Percentiles rank a stretch among this genome's conserved stretches.
phyloP scores from a whole-genome alignment of 2,329 filamentous ascomycete species.

The Penicillium sp. region DNA sequence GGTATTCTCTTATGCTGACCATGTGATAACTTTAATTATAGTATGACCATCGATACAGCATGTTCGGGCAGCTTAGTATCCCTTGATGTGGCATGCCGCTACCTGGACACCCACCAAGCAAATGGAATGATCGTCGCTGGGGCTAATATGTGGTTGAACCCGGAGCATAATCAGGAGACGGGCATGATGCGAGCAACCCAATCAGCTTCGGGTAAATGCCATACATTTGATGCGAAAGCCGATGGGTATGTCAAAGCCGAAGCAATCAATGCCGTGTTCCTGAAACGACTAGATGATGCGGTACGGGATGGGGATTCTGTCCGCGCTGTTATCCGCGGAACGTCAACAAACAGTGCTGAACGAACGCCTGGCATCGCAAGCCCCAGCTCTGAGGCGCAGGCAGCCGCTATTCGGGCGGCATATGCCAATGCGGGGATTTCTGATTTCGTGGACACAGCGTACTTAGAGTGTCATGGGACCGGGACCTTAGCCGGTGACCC shows the following conservation, averaged over 20 bases:
- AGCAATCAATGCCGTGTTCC: not conserved
- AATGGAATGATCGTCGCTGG: conserved; percentile 22
- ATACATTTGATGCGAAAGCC: not conserved
- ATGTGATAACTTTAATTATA: not conserved
- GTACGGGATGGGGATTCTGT: not conserved
- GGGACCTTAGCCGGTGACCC: not conserved
- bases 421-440: conserved; percentile 27
- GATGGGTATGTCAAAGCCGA: not conserved
- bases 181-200: not conserved
- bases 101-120: conserved; percentile 18
- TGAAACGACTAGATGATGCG: not conserved
- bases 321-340: not conserved
- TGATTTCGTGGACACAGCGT: not conserved
- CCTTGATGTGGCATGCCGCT: conserved; percentile 32
- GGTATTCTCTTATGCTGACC: too few species aligned
- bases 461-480: not conserved
- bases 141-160: conserved; percentile 34
- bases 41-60: conserved; percentile 30
- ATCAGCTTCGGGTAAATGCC: not conserved
- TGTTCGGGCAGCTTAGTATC: conserved; percentile 30
- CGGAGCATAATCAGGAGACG: not conserved
- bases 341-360: conserved; percentile 46
- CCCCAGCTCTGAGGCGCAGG: conserved; percentile 36
- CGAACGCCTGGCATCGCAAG: conserved; percentile 43
- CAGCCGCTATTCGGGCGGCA: conserved; percentile 22